Percentiles rank a stretch among this genome's conserved stretches.
These are phyloP conservation scores for Coccinonectria pachysandricola DNA, from an alignment of 2,329 filamentous ascomycete species.

Conservation along the genomic window DNA sequence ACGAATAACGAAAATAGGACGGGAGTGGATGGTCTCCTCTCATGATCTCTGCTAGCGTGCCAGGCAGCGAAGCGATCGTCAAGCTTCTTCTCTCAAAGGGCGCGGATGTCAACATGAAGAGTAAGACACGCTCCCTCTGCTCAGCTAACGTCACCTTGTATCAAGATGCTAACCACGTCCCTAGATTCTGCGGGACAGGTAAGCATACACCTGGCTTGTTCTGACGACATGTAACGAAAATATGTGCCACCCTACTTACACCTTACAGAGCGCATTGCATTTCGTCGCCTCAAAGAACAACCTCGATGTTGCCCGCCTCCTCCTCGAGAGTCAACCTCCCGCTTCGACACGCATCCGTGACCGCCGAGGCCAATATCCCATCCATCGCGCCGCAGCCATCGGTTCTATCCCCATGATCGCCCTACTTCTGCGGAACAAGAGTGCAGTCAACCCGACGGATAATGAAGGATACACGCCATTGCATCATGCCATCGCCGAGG, in stretches of 20 bases:
- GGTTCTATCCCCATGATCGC: constrained; percentile 83
- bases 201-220: constrained; percentile 6
- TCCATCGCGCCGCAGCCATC: constrained; percentile 85
- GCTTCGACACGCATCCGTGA: constrained; percentile 76
- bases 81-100: constrained; percentile 57
- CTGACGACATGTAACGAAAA: too few relatives aligned
- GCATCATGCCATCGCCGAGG: constrained; percentile 77
- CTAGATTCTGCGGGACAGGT: constrained; percentile 59
- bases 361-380: constrained; percentile 74
- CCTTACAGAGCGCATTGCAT: constrained; percentile 67
- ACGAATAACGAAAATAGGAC: constrained; percentile 38
- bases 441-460: constrained; percentile 77
- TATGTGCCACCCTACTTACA: too few relatives aligned
- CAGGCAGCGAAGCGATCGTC: constrained; percentile 59
- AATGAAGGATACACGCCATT: constrained; percentile 75
- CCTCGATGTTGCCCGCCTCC: constrained; percentile 65
- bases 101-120: constrained; percentile 66
- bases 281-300: constrained; percentile 88
- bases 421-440: constrained; percentile 64
- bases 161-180: constrained; percentile 1
- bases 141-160: background rate
- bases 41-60: constrained; percentile 71
- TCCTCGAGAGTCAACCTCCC: constrained; percentile 59
- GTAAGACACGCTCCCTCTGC: constrained; percentile 26
- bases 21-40: constrained; percentile 72